Evolutionary conservation across 495 filamentous ascomycete genomes (phyloP), one percentile per base, ranked within the genome.

Genomic region (Aspergillus campestris): DNA sequence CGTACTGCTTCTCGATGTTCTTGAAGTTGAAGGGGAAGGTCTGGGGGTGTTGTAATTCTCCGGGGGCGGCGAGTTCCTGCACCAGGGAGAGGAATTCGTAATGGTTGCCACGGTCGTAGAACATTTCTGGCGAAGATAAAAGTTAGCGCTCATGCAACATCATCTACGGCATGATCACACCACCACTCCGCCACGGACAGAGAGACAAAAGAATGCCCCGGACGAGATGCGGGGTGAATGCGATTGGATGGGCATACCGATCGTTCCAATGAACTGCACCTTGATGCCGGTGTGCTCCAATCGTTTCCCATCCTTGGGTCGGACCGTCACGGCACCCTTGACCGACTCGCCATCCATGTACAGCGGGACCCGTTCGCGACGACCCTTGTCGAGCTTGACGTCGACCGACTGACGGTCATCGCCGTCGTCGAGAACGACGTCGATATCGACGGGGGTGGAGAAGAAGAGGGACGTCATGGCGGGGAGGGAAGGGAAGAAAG

Each of bases 11-110:
- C 77, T 99, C 92, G 54, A 99, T 87, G 65, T 97, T 97, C 69
- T 97, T 99, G 79, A 99, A 99, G 71, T 96, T 95, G 80, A 99
- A 99, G 46, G 94, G 87, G 73, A 95, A 96, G 34, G 89, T 94
- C 70, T 97, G 94, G 31, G 92, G 94, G 69, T 99, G 92, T 53
- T 97, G 90, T 43, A 99, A 82, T 67, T 99, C 92, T 57, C 92
- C 94, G 2, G 92, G 92, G 14, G 89, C 89, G 8, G 92, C 92
- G 27, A 99, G 80, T 64, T 99, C 92, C 62, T 96, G 92, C 44
- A 89, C 89, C 11, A 97, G 78, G 15, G 88, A 94, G 34, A 97
- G 82, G 65, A 99, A 99, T 70, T 99, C 92, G 72, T 99, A 94
- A 70, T 99, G 94, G 63, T 95, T 99, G 59, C 91, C 92, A 53